These are phyloP conservation scores for Panellus pusillus DNA, from an alignment of 768 basidiomycete species.

Conservation along the genomic window DNA sequence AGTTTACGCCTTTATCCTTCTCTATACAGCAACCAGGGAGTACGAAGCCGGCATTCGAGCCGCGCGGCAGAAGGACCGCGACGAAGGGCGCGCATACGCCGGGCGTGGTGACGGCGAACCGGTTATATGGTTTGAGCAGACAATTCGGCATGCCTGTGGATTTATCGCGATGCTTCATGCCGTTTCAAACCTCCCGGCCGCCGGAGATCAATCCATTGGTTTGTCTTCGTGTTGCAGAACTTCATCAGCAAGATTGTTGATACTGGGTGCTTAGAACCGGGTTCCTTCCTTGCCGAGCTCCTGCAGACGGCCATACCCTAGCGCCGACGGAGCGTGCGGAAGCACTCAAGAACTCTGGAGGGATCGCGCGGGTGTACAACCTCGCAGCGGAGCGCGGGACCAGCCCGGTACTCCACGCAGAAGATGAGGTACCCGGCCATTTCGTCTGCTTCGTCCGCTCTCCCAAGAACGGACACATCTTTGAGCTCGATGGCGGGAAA, in stretches of 20 bases:
- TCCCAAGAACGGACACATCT: slow-evolving; percentile 20
- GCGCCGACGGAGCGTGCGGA: slow-evolving; percentile 16
- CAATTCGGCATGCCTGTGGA: slow-evolving; percentile 19
- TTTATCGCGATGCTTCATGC: slow-evolving; percentile 22
- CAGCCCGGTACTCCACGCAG: slow-evolving; percentile 6
- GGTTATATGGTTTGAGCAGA: slow-evolving; percentile 22
- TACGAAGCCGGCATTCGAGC: slow-evolving; percentile 13
- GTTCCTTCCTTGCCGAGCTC: slow-evolving; percentile 12
- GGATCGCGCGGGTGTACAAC: slow-evolving; percentile 18
- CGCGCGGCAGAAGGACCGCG: slow-evolving; percentile 11
- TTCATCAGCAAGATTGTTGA: not conserved
- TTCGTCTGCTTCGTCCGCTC: slow-evolving; percentile 21
- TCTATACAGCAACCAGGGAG: slow-evolving; percentile 11
- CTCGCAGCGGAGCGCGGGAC: slow-evolving; percentile 16
- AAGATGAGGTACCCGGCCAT: slow-evolving; percentile 15
- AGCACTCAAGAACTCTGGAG: slow-evolving; percentile 14
- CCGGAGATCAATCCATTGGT: slow-evolving; percentile 13
- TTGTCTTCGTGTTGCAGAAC: not conserved
- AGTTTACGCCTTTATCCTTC: slow-evolving; percentile 15
- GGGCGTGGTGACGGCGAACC: slow-evolving; percentile 15
- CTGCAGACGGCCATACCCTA: slow-evolving; percentile 5
- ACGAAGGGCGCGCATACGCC: slow-evolving; percentile 14
- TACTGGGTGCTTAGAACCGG: slow-evolving; percentile 1
- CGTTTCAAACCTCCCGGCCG: slow-evolving; percentile 8
- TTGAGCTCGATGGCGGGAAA: slow-evolving; percentile 22